phyloP scores from a whole-genome alignment of 2,329 filamentous ascomycete genomes.

The Fusarium marasasianum region DNA sequence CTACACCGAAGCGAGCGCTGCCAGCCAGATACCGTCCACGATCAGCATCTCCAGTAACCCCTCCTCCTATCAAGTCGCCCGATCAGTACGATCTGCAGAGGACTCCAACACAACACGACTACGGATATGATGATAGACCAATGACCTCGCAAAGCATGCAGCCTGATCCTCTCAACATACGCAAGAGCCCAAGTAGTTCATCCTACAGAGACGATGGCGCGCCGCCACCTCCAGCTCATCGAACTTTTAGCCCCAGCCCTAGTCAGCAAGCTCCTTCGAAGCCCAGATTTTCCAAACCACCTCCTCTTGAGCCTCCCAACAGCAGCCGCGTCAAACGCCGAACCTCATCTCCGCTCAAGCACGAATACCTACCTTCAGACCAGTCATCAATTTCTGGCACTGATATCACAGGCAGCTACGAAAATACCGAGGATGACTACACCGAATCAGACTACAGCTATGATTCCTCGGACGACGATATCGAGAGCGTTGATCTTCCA shows the following conservation, averaged over 20 bases:
- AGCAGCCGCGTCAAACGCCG: slow-evolving; percentile 68
- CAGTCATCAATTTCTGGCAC: slow-evolving; percentile 68
- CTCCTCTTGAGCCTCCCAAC: slow-evolving; percentile 58
- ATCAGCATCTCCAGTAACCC: slow-evolving; percentile 36
- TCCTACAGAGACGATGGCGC: slow-evolving; percentile 63
- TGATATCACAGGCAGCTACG: slow-evolving; percentile 62
- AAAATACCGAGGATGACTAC: slow-evolving; percentile 52
- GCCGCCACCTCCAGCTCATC: slow-evolving; percentile 64
- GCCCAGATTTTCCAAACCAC: slow-evolving; percentile 48
- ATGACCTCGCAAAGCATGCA: slow-evolving; percentile 50
- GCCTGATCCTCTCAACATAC: slow-evolving; percentile 50
- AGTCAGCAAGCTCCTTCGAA: slow-evolving; percentile 41
- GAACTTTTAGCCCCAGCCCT: slow-evolving; percentile 51
- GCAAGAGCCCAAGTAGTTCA: slow-evolving; percentile 45
- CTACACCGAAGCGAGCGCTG: slow-evolving; percentile 45
- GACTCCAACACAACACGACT: slow-evolving; percentile 50
- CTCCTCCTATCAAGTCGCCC: slow-evolving; percentile 39
- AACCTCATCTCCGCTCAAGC: slow-evolving; percentile 92
- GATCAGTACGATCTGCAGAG: slow-evolving; percentile 42
- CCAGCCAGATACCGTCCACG: slow-evolving; percentile 42
- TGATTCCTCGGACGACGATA: slow-evolving; percentile 62
- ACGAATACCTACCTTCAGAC: slow-evolving; percentile 92
- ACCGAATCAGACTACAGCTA: slow-evolving; percentile 62
- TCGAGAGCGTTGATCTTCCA: slow-evolving; percentile 69
- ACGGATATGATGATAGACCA: slow-evolving; percentile 42